Conservation (phyloP, 257 asterid genomes). For the Solanum ahanhuiri region DNA sequence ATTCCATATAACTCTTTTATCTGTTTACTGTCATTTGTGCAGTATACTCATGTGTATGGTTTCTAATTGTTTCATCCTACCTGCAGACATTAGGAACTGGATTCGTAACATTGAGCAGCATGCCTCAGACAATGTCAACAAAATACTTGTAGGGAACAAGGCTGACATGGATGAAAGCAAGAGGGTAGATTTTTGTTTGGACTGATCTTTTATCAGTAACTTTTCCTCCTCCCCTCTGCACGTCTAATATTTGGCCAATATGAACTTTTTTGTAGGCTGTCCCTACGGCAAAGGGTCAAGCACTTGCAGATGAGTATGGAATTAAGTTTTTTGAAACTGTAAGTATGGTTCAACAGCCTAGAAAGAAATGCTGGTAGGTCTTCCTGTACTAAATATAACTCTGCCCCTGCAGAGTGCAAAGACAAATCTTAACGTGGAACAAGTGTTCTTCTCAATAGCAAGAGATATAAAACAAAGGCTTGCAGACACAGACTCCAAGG, state of each 20-base stretch:
- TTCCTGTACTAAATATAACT: background rate
- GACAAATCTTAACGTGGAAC: conserved; percentile 34
- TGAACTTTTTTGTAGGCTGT: conserved; percentile 9
- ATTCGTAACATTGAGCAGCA: conserved; percentile 38
- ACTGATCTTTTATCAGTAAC: background rate
- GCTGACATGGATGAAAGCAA: conserved; percentile 45
- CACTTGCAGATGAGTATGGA: conserved; percentile 16
- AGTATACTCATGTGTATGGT: background rate
- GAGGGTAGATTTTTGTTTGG: conserved; percentile 12
- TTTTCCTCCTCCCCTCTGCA: background rate
- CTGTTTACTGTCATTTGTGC: background rate
- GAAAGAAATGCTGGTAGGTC: background rate
- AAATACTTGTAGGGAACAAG: conserved; percentile 34
- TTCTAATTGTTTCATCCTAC: background rate
- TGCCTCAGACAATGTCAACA: conserved; percentile 40
- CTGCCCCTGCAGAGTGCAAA: conserved; percentile 26
- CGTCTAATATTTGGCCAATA: background rate
- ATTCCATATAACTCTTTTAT: background rate
- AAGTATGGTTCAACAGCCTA: background rate
- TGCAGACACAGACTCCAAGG: conserved; percentile 26
- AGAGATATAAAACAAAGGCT: conserved; percentile 41
- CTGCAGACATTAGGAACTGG: conserved; percentile 34
- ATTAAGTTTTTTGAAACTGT: conserved; percentile 17
- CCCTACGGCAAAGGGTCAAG: conserved; percentile 19
- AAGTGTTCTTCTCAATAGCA: conserved; percentile 34